phyloP scores from a whole-genome alignment of 805 yeast species.

The Helenozyma baotianmanensis region DNA sequence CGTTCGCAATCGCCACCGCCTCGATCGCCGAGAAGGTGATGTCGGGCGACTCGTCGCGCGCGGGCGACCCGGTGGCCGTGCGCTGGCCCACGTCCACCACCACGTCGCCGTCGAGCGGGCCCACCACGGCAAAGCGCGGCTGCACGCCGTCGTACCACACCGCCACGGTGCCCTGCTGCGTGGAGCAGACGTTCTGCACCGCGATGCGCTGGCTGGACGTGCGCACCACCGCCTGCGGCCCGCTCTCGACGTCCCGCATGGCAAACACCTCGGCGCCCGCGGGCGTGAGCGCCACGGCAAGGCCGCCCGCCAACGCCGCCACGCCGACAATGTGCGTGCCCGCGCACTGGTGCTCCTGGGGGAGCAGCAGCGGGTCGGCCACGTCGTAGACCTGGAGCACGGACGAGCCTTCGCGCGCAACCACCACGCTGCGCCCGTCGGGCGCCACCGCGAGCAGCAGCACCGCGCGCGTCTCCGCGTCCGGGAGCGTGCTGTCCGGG shows the following conservation, averaged over 20 bases:
- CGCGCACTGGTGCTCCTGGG: slow-evolving; percentile 2
- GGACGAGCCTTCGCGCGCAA: slow-evolving; percentile 4
- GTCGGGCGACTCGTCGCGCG: slow-evolving; percentile 12
- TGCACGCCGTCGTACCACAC: slow-evolving; percentile 35
- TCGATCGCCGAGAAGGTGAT: slow-evolving; percentile 17
- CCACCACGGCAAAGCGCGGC: slow-evolving; percentile 19
- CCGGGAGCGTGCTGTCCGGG: too few species aligned
- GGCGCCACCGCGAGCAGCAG: neutral
- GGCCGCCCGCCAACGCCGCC: slow-evolving; percentile 3
- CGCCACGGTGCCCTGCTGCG: slow-evolving; percentile 29
- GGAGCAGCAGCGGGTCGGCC: slow-evolving; percentile 3
- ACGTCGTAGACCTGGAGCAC: slow-evolving; percentile 5
- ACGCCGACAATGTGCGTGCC: slow-evolving; percentile 5
- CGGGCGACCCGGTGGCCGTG: slow-evolving; percentile 3
- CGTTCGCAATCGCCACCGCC: slow-evolving; percentile 19
- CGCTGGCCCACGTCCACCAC: slow-evolving; percentile 24
- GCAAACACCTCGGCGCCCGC: slow-evolving; percentile 30
- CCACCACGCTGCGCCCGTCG: slow-evolving; percentile 5
- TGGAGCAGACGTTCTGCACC: slow-evolving; percentile 24
- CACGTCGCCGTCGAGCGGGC: slow-evolving; percentile 16
- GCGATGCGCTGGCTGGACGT: slow-evolving; percentile 12
- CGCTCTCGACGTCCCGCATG: slow-evolving; percentile 9
- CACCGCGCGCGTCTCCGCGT: neutral
- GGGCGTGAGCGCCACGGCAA: slow-evolving; percentile 22
- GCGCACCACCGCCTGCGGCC: slow-evolving; percentile 11